Base-by-base conservation (phyloP, 31 red algal species). In the Endocladia muricata region DNA sequence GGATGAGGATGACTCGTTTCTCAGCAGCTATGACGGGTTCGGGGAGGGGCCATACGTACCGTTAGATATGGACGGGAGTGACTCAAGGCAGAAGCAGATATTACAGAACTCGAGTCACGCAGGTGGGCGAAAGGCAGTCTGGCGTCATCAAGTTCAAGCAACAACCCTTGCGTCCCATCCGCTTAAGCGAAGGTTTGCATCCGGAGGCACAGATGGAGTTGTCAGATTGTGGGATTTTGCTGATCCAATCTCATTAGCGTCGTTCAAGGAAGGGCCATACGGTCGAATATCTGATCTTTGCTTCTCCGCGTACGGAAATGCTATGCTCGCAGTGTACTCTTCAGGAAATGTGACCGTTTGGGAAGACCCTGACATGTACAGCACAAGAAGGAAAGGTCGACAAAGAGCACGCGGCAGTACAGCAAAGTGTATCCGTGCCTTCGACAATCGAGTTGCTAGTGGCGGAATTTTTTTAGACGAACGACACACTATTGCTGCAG, bases 291-390 rank as follows among this genome's bases (percentile, higher is more conserved):
- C 77, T 26, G 70, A 75, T 73, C 8, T 94, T 19, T 58, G 73
- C 61, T 97, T 92, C 55, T 97, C 94, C 5, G 83, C 94, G 34
- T 97, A 92, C 57, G 94, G 94, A 4, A 88, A 92, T 49, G 71
- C 85, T 17, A 70, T 97, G 41, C 34, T 91, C 25, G 82, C 85
- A 25, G 82, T 89, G n/a, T 89, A 97, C 54, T 63, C 94, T 26
- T 86, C 88, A 5, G 94, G 94, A 25, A 74, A 91, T 78, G 77
- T 97, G 22, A 76, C 63, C 15, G 65, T 97, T 17, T 97, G 88
- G 88, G 79, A 92, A 36, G 94, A 97, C 62, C 77, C 89, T 13
- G 91, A 85, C 52, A 62, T 81, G 34, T 80, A 79, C 68, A 79
- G 66, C 40, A 77, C 77, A 15, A 40, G 56, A 37, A 71, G 72